A percentile compares a stretch with the other conserved stretches of the same genome.
phyloP scores from a whole-genome alignment of 768 basidiomycete species.

The Tricholoma hemisulphureum region DNA sequence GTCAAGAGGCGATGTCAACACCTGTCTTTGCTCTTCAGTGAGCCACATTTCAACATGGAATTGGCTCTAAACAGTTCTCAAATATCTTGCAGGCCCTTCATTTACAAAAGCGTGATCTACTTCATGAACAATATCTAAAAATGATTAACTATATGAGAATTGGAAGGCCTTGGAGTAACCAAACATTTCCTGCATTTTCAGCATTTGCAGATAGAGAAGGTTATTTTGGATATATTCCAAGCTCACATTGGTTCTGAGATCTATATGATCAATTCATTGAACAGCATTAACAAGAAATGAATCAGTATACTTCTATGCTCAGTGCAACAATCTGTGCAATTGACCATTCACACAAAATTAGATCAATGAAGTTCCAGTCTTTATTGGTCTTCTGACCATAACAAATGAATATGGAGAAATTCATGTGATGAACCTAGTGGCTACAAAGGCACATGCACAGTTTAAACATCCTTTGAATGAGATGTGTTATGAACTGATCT shows the following conservation, averaged over 20 bases:
- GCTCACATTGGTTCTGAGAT: slow-evolving; percentile 15
- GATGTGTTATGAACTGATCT: too few species aligned
- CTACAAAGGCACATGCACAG: slow-evolving; percentile 32
- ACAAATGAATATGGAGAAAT: slow-evolving; percentile 29
- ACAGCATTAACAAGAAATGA: slow-evolving; percentile 11
- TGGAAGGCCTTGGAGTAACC: too few species aligned
- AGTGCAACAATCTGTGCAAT: slow-evolving; percentile 14
- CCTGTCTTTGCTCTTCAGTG: too few species aligned
- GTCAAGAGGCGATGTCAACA: too few species aligned
- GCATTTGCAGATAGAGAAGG: slow-evolving; percentile 12
- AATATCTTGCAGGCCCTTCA: slow-evolving; percentile 19
- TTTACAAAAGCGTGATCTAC: slow-evolving; percentile 15
- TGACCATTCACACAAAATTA: slow-evolving; percentile 27
- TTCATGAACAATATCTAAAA: too few species aligned
- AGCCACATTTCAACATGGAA: slow-evolving; percentile 23
- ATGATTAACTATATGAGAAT: too few species aligned
- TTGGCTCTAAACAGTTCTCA: slow-evolving; percentile 25
- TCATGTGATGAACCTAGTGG: slow-evolving; percentile 18
- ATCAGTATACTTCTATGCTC: slow-evolving; percentile 27
- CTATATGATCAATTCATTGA: slow-evolving; percentile 28
- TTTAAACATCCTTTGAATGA: slow-evolving; percentile 19
- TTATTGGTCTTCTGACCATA: slow-evolving; percentile 22
- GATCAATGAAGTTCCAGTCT: slow-evolving; percentile 22
- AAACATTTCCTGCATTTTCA: too few species aligned
- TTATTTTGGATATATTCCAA: slow-evolving; percentile 22